Conservation (phyloP, 83 land plant species). For the Picea engelmannii region DNA sequence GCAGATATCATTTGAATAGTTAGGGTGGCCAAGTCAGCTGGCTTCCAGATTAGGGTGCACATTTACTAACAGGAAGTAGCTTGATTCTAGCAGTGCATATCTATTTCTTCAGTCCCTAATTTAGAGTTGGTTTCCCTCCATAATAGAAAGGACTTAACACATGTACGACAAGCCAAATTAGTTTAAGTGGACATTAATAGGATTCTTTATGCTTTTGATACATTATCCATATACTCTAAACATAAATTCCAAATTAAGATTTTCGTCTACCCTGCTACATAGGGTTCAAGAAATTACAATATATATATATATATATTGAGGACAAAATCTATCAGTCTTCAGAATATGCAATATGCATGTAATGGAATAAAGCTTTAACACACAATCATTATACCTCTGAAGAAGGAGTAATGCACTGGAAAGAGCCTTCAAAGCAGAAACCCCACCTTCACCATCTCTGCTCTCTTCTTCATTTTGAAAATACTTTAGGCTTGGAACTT, state of each 20-base stretch:
- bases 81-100: not conserved
- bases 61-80: not conserved
- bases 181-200: no score
- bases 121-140: no score
- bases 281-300: not conserved
- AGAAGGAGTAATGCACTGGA: conserved; percentile 42
- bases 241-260: not conserved
- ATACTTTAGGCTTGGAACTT: conserved; percentile 66
- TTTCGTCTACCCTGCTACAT: not conserved
- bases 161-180: no score
- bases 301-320: not conserved
- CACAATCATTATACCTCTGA: conserved; percentile 35
- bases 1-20: not conserved
- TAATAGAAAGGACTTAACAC: no score
- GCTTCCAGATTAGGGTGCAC: not conserved
- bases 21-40: not conserved
- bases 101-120: not conserved
- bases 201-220: no score
- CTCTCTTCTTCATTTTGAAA: conserved; percentile 33
- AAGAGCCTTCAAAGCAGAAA: conserved; percentile 38
- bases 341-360: not conserved
- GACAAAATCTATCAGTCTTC: not conserved
- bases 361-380: not conserved
- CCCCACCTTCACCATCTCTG: conserved; percentile 40
- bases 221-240: not conserved